phyloP scores from a whole-genome alignment of 176 grass and related monocot genomes.

The Oryza australiensis region DNA sequence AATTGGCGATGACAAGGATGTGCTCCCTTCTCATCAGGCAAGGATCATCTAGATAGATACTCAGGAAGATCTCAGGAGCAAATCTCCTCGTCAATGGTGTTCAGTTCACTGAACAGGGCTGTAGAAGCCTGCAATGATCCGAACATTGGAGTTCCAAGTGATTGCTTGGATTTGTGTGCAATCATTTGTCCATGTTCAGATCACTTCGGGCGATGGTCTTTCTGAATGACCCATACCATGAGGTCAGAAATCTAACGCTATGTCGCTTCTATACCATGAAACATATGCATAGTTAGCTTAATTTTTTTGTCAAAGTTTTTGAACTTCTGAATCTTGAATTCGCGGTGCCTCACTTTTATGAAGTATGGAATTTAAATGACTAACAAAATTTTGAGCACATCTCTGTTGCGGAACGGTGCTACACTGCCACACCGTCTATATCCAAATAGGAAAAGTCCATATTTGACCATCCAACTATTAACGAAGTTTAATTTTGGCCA shows the following conservation, averaged over 20 bases:
- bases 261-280: too few relatives aligned
- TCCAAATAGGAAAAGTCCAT: too few relatives aligned
- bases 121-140: neutral
- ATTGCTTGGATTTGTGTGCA: conserved; percentile 3
- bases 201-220: neutral
- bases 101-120: conserved; percentile 17
- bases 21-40: conserved; percentile 21
- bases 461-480: too few relatives aligned
- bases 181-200: conserved; percentile 30
- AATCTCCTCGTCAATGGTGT: neutral
- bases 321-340: neutral
- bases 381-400: neutral
- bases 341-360: neutral
- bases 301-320: neutral
- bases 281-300: neutral
- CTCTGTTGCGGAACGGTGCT: neutral
- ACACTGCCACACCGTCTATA: too few relatives aligned
- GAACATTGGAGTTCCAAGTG: neutral
- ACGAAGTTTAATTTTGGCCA: too few relatives aligned
- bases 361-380: neutral
- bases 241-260: too few relatives aligned
- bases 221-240: neutral
- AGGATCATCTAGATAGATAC: conserved; percentile 42
- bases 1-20: neutral
- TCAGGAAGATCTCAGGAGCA: neutral